These are phyloP conservation scores for Pyrenophora tritici-repentis DNA, from an alignment of 2,329 filamentous ascomycete species.

Conservation along the genomic window DNA sequence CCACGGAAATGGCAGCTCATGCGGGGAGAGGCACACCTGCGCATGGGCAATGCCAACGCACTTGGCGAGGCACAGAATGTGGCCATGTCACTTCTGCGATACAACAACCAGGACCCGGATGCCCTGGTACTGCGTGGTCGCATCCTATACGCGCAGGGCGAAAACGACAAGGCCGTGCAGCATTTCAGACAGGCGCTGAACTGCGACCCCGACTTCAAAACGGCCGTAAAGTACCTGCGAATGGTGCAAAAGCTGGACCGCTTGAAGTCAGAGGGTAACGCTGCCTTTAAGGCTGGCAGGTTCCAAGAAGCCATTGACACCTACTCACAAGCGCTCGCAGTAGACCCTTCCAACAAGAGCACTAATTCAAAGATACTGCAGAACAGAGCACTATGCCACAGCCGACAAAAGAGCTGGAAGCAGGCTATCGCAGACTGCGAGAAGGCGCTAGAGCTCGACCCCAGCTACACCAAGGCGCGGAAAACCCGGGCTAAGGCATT, in stretches of 20 bases:
- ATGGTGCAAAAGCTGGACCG: conserved; percentile 90
- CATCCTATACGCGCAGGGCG: conserved; percentile 86
- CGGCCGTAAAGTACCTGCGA: conserved; percentile 85
- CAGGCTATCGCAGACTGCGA: conserved; percentile 86
- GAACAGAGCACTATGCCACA: conserved; percentile 85
- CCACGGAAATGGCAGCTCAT: conserved; percentile 94
- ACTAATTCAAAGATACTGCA: conserved; percentile 95
- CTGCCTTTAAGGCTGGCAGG: conserved; percentile 82
- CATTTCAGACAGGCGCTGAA: conserved; percentile 88
- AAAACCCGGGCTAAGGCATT: conserved; percentile 93
- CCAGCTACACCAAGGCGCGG: conserved; percentile 84
- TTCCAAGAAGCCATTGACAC: conserved; percentile 82
- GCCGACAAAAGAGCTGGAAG: conserved; percentile 82
- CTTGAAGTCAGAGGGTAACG: conserved; percentile 93
- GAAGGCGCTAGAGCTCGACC: conserved; percentile 79
- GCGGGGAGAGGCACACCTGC: conserved; percentile 87
- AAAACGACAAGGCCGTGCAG: conserved; percentile 92
- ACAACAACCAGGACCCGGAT: conserved; percentile 91
- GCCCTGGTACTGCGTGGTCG: conserved; percentile 87
- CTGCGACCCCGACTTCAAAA: conserved; percentile 89
- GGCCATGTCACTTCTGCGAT: conserved; percentile 82
- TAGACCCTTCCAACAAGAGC: conserved; percentile 86
- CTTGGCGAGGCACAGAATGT: conserved; percentile 91
- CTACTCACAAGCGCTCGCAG: conserved; percentile 79
- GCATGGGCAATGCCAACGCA: conserved; percentile 88